Base-by-base conservation (phyloP, 352 stramenopile genomes). In the Phytophthora idaei region DNA sequence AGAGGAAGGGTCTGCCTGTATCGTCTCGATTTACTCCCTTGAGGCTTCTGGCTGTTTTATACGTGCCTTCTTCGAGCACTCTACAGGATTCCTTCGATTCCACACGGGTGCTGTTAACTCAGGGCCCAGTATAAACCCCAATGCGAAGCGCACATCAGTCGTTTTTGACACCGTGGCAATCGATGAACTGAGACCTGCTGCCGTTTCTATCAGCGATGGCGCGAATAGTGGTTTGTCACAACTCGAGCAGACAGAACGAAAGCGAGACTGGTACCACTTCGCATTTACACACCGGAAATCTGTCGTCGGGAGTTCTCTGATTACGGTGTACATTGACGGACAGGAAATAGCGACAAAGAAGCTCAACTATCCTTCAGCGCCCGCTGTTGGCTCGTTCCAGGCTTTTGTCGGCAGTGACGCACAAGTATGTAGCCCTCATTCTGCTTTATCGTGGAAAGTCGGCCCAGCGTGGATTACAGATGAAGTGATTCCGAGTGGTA, bases 281-380 rank as follows among this genome's bases (percentile, higher is more conserved):
- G 77, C 78, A 27, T 77, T 94, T 10, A 87, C 83, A 6, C 87
- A 94, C 50, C 81, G 81, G 3, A 92, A 90, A 67, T 58, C 78
- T 5, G 78, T 90, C 1, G 72, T 94, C 5, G 87, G 87, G 1
- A 94, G 77, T 27, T 94, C 87, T 1, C 60, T 84, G 15, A 57
- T 91, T n/a, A 90, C 83, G 3, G 65, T 93, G 0, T 94, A 84
- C 41, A 84, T 94, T 50, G 87, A 94, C 54, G 87, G 87, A 8
- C 69, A 67, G 1, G 87, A 94, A 70, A 64, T 93, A 11, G 74
- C 74, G 27, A 88, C 85, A 2, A 93, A 92, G 54, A 94, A 93
- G 37, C 61, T 94, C 3, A 79, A 69, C 11, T 94, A 83, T 36
- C 87, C 87, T 5, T 88, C 83, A 3, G 60, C 83, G 15, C 69